These are phyloP conservation scores for Lactarius psammicola DNA, from an alignment of 768 basidiomycete genomes.

Conservation along the genomic window DNA sequence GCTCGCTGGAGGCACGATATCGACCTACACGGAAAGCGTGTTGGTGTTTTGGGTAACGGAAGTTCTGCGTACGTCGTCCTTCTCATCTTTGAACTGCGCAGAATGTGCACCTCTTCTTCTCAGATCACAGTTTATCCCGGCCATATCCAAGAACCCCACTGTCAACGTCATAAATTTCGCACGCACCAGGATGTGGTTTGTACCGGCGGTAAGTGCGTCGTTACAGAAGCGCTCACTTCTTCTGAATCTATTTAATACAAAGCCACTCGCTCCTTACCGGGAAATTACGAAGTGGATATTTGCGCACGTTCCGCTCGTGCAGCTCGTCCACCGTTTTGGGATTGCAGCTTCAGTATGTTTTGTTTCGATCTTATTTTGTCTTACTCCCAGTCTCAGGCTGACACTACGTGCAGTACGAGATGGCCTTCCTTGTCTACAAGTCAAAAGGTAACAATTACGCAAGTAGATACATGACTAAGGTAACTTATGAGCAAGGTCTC, in stretches of 20 bases:
- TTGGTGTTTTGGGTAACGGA: slow-evolving; percentile 63
- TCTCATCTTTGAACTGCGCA: neutral
- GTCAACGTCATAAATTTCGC: slow-evolving; percentile 52
- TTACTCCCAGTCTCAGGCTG: too few species aligned
- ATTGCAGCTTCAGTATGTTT: slow-evolving; percentile 47
- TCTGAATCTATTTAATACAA: too few species aligned
- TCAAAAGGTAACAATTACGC: slow-evolving; percentile 13
- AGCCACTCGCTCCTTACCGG: too few species aligned
- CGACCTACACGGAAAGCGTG: slow-evolving; percentile 47
- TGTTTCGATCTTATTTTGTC: neutral
- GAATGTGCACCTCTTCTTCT: neutral
- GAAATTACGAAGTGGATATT: too few species aligned
- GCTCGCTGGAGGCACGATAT: slow-evolving; percentile 55
- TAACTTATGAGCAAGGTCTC: neutral
- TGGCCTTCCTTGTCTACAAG: neutral
- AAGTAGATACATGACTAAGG: neutral
- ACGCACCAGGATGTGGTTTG: slow-evolving; percentile 44
- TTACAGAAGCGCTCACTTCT: too few species aligned
- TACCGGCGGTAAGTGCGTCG: too few species aligned
- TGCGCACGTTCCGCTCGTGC: slow-evolving; percentile 50
- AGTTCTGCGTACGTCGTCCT: slow-evolving; percentile 46
- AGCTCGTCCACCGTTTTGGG: slow-evolving; percentile 45
- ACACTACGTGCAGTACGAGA: slow-evolving; percentile 5
- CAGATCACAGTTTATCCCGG: slow-evolving; percentile 48
- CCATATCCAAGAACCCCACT: slow-evolving; percentile 48